Base-by-base conservation (phyloP, 108 stramenopile genomes). In the Nitzschia inconspicua region DNA sequence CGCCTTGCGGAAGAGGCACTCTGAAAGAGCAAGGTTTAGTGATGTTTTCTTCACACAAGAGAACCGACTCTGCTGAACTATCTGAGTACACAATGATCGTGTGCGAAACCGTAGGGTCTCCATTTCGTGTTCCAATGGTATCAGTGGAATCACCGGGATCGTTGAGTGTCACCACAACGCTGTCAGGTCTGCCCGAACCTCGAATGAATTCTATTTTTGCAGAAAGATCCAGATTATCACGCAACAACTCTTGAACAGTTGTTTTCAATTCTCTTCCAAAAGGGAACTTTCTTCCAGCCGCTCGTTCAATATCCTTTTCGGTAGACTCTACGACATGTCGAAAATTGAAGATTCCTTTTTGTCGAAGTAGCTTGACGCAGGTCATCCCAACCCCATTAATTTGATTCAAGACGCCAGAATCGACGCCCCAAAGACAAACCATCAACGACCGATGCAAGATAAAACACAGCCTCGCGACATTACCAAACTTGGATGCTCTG, bases 321-420 rank as follows among this genome's bases (percentile, higher is more conserved):
- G 75, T 59, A 18, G 65, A 63, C 3, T 68, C 57, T 29, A 89
- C 22, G n/a, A 81, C 91, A 71, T 92, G 85, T 37, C 59, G 57
- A 61, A 95, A 95, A 7, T 80, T 66, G 1, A 40, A 39, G 28
- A 95, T 92, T 8, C 80, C 76, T 32, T 58, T 73, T 7, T 51
- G 47, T 59, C 49, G 52, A 3, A 95, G 68, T 36, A 72, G 70
- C 7, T 48, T 66, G 9, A 75, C 62, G 16, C 68, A 50, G 7
- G 30, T 74, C 0, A 60, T 57, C n/a, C 76, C 85, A 9, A 95
- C 74, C 28, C 86, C 82, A 35, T 55, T 60, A 27, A 95, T 66
- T 57, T 94, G 92, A 39, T 87, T 83, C 58, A 94, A 52, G 10
- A 88, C 80, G n/a, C 88, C 88, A 43, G 80, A 79, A 7, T 67